phyloP scores from a whole-genome alignment of 331 rosid species.

The Saraca asoca region DNA sequence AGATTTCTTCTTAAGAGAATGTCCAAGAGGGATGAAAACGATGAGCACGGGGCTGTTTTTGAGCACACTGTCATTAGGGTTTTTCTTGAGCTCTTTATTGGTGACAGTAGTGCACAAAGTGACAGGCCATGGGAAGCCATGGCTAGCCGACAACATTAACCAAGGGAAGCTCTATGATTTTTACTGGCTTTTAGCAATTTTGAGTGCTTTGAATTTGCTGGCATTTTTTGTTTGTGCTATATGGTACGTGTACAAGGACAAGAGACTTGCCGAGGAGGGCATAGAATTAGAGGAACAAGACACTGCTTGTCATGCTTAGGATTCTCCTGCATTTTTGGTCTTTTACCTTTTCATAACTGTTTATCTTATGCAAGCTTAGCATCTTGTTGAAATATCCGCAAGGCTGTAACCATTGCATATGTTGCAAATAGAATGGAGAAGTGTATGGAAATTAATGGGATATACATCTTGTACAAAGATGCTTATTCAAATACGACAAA shows the following conservation, averaged over 20 bases:
- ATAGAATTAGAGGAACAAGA: slow-evolving; percentile 55
- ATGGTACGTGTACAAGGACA: slow-evolving; percentile 89
- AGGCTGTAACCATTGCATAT: too few species aligned
- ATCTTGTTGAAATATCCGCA: neutral
- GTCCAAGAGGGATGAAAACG: slow-evolving; percentile 90
- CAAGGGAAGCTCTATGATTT: slow-evolving; percentile 77
- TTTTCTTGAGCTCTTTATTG: slow-evolving; percentile 69
- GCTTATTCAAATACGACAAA: too few species aligned
- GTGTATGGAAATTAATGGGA: too few species aligned
- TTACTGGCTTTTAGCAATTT: slow-evolving; percentile 73
- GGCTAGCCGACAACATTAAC: slow-evolving; percentile 80
- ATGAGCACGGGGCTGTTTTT: slow-evolving; percentile 94
- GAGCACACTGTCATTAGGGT: slow-evolving; percentile 78
- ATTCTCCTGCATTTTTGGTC: neutral
- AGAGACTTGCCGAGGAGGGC: slow-evolving; percentile 62
- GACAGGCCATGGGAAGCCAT: slow-evolving; percentile 53
- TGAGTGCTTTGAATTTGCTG: slow-evolving; percentile 63
- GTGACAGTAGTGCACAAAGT: slow-evolving; percentile 64
- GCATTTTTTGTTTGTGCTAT: slow-evolving; percentile 63
- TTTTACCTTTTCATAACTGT: too few species aligned
- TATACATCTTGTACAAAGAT: too few species aligned
- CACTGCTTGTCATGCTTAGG: slow-evolving; percentile 45
- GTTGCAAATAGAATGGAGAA: neutral
- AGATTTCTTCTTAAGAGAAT: slow-evolving; percentile 80
- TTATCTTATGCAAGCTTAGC: too few species aligned